Evolutionary conservation across 192 early-diverging fungal genomes (phyloP), one percentile per base, ranked within the genome.

Genomic region (Coemansia pectinata): DNA sequence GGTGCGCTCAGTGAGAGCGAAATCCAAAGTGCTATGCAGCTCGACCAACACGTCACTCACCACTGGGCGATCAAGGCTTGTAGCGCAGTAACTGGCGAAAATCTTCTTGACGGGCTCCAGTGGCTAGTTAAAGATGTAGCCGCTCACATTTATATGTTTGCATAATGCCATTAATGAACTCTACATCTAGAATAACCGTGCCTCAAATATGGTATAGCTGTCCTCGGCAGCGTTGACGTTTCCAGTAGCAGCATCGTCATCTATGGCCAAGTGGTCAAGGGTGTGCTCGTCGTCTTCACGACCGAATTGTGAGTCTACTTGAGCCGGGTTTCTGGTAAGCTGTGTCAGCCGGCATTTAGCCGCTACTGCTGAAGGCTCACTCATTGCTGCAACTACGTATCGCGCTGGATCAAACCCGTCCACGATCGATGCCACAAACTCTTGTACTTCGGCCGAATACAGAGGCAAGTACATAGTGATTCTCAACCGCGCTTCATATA

Each of bases 41-140:
- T 99, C 23, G 85, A 91, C 45, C 57, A 73, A 10, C 92, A 95
- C 21, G 78, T 81, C 48, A 92, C 93, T 1, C 96, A 98, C 75
- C 96, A 96, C 67, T 99, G 98, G 96, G 84, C 89, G 8, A 95
- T 99, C 60, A 85, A 89, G 34, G 85, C 88, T 6, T 98, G 98
- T 67, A 95, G 93, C 77, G 98, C 96, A 5, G 91, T 96, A 10
- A 76, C 74, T 21, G 84, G 77, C 38, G 69, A 73, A 8, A 92
- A 95, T 67, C 73, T 99, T 44, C 84, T 97, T 27, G 85, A 88
- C 17, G 98, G 96, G 10, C 90, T 98, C 87, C 91, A 96, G 76
- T 99, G 98, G 98, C 83, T 97, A 6, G 91, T 97, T 4, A 77
- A 76, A 21, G 98, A 99, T 73, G 93, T 99, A 62, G 93, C 90